These are phyloP conservation scores for Boletales sp. DNA, from an alignment of 768 basidiomycete genomes.

Conservation along the genomic window DNA sequence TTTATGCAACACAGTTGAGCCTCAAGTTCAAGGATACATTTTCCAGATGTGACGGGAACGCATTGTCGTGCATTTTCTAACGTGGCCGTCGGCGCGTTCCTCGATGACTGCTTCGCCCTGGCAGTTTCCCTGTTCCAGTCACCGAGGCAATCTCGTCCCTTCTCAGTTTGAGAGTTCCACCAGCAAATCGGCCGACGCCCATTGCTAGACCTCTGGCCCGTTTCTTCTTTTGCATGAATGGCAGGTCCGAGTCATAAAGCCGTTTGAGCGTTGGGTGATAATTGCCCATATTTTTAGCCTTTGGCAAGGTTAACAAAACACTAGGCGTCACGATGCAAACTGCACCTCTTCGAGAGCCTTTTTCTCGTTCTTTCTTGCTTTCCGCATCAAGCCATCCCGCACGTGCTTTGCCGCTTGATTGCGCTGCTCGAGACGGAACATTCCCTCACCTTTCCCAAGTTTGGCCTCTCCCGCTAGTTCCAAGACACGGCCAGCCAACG, in stretches of 20 bases:
- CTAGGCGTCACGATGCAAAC: not conserved
- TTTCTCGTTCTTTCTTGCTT: constrained; percentile 53
- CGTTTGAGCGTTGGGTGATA: constrained; percentile 79
- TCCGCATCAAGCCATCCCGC: constrained; percentile 63
- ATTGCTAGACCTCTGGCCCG: constrained; percentile 66
- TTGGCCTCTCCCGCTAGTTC: constrained; percentile 67
- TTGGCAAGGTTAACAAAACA: constrained; percentile 6
- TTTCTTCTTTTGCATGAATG: constrained; percentile 34
- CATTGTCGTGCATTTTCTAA: not conserved
- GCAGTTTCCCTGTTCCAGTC: constrained; percentile 19
- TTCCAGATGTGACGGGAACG: not conserved
- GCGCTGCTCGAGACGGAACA: constrained; percentile 57
- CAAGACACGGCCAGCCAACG: constrained; percentile 71
- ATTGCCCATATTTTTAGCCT: constrained; percentile 85
- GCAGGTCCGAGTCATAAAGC: constrained; percentile 45
- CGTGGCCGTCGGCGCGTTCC: constrained; percentile 2
- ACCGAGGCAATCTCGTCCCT: constrained; percentile 52
- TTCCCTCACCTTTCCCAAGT: constrained; percentile 70
- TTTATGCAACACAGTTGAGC: not conserved
- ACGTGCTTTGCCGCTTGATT: constrained; percentile 70
- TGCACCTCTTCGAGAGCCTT: constrained; percentile 67
- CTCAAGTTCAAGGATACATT: too few species aligned
- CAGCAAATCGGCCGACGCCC: constrained; percentile 75
- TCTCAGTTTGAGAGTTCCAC: constrained; percentile 65
- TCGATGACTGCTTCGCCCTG: not conserved